A percentile compares a stretch with the other conserved stretches of the same genome.
Evolutionary conservation across 164 flowering plant species (phyloP).

Genomic region (Akebia trifoliata): DNA sequence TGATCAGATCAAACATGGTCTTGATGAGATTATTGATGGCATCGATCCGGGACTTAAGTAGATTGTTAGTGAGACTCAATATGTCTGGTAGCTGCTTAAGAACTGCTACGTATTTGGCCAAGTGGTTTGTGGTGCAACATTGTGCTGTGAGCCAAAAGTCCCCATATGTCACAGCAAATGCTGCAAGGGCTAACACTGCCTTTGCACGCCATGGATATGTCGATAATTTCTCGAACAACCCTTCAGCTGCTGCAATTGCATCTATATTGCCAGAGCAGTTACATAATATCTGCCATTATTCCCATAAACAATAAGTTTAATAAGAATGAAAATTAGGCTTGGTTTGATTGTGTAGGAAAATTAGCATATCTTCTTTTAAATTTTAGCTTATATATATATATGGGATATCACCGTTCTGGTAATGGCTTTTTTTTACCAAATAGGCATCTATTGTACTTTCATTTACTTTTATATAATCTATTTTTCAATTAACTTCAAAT

Average conservation of each 20-base stretch:
- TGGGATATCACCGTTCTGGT: too few species aligned
- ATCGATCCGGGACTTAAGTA: conserved; percentile 33
- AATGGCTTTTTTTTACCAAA: too few species aligned
- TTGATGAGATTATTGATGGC: conserved; percentile 36
- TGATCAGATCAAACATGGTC: conserved; percentile 43
- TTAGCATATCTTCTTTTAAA: too few species aligned
- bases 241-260: conserved; percentile 28
- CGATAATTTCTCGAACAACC: conserved; percentile 29
- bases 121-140: conserved; percentile 39
- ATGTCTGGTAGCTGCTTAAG: conserved; percentile 32
- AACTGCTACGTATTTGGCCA: conserved; percentile 47
- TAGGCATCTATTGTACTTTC: too few species aligned
- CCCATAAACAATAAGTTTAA: background rate
- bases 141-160: conserved; percentile 58
- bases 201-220: conserved; percentile 61
- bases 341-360: too few species aligned
- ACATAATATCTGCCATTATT: conserved; percentile 34
- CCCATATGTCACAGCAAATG: conserved; percentile 52
- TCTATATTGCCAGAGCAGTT: conserved; percentile 36
- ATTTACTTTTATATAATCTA: too few species aligned
- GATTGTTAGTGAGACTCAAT: background rate
- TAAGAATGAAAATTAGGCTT: background rate
- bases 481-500: too few species aligned
- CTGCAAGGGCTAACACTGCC: conserved; percentile 51
- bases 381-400: too few species aligned